Evolutionary conservation across 345 rosid species (phyloP).

Genomic region (rapeseed (Brassica napus)): DNA sequence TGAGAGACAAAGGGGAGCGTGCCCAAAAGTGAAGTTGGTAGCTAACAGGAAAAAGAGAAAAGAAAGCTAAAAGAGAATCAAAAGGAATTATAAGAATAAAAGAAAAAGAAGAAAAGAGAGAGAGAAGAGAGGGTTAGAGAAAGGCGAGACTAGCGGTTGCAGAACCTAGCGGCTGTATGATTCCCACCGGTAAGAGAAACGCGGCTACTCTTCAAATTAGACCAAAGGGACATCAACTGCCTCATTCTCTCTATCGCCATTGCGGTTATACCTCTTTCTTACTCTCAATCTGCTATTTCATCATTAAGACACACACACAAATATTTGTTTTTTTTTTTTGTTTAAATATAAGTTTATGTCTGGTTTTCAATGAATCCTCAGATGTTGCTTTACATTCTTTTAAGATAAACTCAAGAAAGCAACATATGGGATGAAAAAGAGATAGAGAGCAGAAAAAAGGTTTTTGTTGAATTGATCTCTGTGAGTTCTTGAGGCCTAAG

Average conservation of each 20-base stretch:
- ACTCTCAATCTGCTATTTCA: conserved; percentile 37
- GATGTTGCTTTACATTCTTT: conserved; percentile 30
- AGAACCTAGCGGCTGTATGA: conserved; percentile 83
- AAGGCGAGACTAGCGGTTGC: conserved; percentile 58
- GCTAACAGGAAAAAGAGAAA: conserved; percentile 12
- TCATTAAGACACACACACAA: conserved; percentile 16
- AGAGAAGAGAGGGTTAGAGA: conserved; percentile 4
- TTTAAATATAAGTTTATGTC: conserved; percentile 12
- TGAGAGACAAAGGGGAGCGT: conserved; percentile 27
- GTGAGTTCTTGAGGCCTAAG: conserved; percentile 26
- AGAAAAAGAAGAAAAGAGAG: not conserved
- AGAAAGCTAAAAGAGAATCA: conserved; percentile 24
- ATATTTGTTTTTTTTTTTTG: not conserved
- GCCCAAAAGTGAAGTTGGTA: conserved; percentile 16
- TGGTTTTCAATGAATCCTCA: conserved; percentile 34
- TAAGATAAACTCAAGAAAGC: conserved; percentile 27
- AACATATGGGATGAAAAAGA: conserved; percentile 32
- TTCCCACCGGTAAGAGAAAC: conserved; percentile 89
- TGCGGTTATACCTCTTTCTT: conserved; percentile 34
- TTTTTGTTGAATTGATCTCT: conserved; percentile 15
- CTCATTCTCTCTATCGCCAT: conserved; percentile 67
- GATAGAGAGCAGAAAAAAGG: conserved; percentile 32
- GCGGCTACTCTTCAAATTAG: conserved; percentile 46
- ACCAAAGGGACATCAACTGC: conserved; percentile 60
- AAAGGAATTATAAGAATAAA: conserved; percentile 20